Evolutionary conservation across 2,329 filamentous ascomycete genomes (phyloP).

Genomic region (Botryotinia narcissicola): DNA sequence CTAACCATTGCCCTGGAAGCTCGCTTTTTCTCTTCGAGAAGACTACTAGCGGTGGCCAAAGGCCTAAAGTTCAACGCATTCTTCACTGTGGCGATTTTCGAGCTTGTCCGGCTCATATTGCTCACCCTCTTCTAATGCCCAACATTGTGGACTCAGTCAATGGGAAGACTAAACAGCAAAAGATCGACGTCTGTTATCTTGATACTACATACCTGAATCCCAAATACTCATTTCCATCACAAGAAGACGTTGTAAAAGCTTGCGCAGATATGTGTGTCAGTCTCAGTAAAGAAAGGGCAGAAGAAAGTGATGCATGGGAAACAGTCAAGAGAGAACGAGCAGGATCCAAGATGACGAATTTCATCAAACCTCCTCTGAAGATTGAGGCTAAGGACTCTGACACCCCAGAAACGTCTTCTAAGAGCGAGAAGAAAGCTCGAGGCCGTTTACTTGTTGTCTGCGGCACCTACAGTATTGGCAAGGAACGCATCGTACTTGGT

Average conservation of each 20-base stretch:
- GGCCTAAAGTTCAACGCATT: conserved; percentile 68
- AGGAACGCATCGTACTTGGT: conserved; percentile 90
- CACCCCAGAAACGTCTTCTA: conserved; percentile 26
- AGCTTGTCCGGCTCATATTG: conserved; percentile 79
- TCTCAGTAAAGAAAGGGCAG: conserved; percentile 63
- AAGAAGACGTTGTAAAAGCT: conserved; percentile 81
- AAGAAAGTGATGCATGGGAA: conserved; percentile 56
- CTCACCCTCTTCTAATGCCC: conserved; percentile 77
- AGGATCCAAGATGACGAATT: conserved; percentile 60
- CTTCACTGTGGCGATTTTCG: conserved; percentile 96
- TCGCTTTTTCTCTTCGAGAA: conserved; percentile 94
- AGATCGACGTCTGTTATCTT: conserved; percentile 92
- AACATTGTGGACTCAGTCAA: conserved; percentile 67
- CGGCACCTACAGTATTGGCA: conserved; percentile 96
- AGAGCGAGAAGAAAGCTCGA: conserved; percentile 41
- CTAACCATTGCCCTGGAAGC: conserved; percentile 95
- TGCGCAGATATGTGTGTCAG: conserved; percentile 86
- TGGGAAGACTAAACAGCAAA: conserved; percentile 74
- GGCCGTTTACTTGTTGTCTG: conserved; percentile 85
- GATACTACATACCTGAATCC: conserved; percentile 97
- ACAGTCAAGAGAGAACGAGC: conserved; percentile 53
- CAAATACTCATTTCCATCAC: conserved; percentile 88
- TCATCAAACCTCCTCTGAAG: conserved; percentile 46
- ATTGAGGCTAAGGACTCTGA: conserved; percentile 30
- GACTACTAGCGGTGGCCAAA: conserved; percentile 57